A percentile compares a stretch with the other conserved stretches of the same genome.
phyloP scores from a whole-genome alignment of 2,329 filamentous ascomycete species.

The Aspergillus fumigatiaffinis region DNA sequence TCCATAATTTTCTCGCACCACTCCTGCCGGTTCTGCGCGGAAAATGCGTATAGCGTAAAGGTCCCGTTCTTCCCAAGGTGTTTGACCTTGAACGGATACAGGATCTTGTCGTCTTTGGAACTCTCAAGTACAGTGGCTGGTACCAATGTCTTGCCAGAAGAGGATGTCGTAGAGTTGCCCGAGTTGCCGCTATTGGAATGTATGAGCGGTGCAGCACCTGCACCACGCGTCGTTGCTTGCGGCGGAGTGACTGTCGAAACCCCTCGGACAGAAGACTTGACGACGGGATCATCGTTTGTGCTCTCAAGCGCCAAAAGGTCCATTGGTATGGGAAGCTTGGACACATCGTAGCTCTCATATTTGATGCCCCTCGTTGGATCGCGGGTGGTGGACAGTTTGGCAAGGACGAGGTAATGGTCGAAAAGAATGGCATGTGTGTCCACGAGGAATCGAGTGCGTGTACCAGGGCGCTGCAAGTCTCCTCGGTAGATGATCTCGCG shows the following conservation, averaged over 20 bases:
- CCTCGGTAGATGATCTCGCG: slow-evolving; percentile 85
- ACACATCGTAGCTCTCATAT: slow-evolving; percentile 84
- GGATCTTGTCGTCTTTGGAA: slow-evolving; percentile 70
- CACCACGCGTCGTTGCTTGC: slow-evolving; percentile 40
- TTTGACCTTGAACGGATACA: slow-evolving; percentile 94
- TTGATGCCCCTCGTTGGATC: slow-evolving; percentile 70
- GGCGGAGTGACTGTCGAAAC: slow-evolving; percentile 58
- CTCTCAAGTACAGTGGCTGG: slow-evolving; percentile 48
- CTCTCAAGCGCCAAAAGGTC: slow-evolving; percentile 89
- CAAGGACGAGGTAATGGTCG: slow-evolving; percentile 91
- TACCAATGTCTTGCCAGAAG: slow-evolving; percentile 44
- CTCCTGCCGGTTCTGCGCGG: slow-evolving; percentile 68
- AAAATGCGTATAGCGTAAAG: slow-evolving; percentile 84
- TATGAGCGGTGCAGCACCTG: slow-evolving; percentile 36
- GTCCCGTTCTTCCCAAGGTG: slow-evolving; percentile 84
- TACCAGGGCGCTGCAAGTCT: slow-evolving; percentile 82
- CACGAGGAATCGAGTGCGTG: slow-evolving; percentile 85
- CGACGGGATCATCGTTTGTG: slow-evolving; percentile 83
- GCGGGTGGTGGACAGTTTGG: slow-evolving; percentile 67
- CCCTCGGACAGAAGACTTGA: slow-evolving; percentile 72
- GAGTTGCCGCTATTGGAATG: slow-evolving; percentile 68
- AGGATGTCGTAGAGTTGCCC: slow-evolving; percentile 46
- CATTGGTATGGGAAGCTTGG: slow-evolving; percentile 94
- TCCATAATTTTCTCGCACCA: slow-evolving; percentile 95
- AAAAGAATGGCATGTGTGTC: slow-evolving; percentile 92